Base-by-base conservation (phyloP, 768 basidiomycete species). In the Macrolepiota fuliginosa region DNA sequence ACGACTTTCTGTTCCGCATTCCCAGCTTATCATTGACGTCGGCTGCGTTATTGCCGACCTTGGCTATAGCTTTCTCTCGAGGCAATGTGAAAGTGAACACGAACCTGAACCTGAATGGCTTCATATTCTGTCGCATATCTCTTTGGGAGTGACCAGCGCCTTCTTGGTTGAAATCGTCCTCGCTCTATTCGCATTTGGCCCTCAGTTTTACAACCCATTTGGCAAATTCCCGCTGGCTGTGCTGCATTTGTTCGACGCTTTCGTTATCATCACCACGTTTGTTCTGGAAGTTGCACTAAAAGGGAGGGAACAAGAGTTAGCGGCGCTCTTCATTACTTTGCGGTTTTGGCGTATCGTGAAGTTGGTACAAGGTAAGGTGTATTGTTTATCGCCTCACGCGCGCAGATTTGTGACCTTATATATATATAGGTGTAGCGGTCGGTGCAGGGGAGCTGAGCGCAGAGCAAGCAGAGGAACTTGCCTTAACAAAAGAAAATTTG, bases 281-380 rank as follows among this genome's bases (percentile, higher is more conserved):
- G 73, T 86, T 5, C 79, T 93, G 35, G 92, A 94, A 70, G 78
- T 88, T 6, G 79, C 82, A 9, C 76, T 94, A 13, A 81, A 80
- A 66, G 91, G 92, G 2, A 80, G 75, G 56, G 88, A 90, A 68
- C 76, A 84, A 62, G 90, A 94, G 67, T 79, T 93, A 22, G 88
- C 86, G 1, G 83, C 80, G 5, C 73, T 94, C 25, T 81, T 94
- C 36, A 79, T 94, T 45, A 74, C 89, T 19, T 75, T 94, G 29
- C 91, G 92, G 72, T 71, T 94, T 13, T 92, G 92, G 92, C 81
- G 92, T 25, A 76, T 94, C 35, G 82, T 93, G 25, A 91, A 92
- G 69, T 77, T 94, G 12, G 86, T 91, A 36, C 76, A 77, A 73
- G 76, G 78, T 83, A 47, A 35, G 37, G 19, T n/a, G n/a, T n/a